phyloP scores from a whole-genome alignment of 768 basidiomycete species.

The Macrolepiota dolichaula region DNA sequence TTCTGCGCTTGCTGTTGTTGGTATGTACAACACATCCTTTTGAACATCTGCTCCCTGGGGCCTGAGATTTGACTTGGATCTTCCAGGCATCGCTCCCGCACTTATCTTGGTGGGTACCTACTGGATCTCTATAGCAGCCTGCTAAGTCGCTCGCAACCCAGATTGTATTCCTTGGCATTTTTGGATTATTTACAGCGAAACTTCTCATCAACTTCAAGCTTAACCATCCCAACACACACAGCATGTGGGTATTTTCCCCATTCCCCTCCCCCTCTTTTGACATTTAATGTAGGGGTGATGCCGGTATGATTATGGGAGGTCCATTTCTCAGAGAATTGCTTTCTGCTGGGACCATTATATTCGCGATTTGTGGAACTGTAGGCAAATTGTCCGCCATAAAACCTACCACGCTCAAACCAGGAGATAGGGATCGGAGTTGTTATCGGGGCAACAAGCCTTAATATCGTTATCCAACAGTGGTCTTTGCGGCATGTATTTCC shows the following conservation, averaged over 20 bases:
- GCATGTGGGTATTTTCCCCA: conserved; percentile 30
- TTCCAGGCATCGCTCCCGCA: conserved; percentile 47
- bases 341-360: conserved; percentile 43
- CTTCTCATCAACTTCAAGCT: conserved; percentile 55
- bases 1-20: conserved; percentile 47
- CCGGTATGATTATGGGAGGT: conserved; percentile 47
- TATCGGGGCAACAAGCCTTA: conserved; percentile 52
- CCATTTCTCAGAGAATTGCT: conserved; percentile 44
- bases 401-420: neutral
- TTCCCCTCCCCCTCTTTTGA: neutral
- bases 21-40: conserved; percentile 31
- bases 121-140: neutral
- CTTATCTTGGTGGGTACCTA: conserved; percentile 31
- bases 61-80: neutral
- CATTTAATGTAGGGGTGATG: conserved; percentile 37
- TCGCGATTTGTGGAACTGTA: conserved; percentile 46
- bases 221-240: conserved; percentile 52
- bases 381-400: conserved; percentile 11
- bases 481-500: conserved; percentile 41
- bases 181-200: conserved; percentile 50
- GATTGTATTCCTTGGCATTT: conserved; percentile 50
- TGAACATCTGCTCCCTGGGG: neutral
- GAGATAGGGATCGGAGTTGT: conserved; percentile 40
- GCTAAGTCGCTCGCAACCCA: neutral
- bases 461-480: conserved; percentile 44